Evolutionary conservation across 2,329 filamentous ascomycete genomes (phyloP).

Genomic region (Nemania abortiva): DNA sequence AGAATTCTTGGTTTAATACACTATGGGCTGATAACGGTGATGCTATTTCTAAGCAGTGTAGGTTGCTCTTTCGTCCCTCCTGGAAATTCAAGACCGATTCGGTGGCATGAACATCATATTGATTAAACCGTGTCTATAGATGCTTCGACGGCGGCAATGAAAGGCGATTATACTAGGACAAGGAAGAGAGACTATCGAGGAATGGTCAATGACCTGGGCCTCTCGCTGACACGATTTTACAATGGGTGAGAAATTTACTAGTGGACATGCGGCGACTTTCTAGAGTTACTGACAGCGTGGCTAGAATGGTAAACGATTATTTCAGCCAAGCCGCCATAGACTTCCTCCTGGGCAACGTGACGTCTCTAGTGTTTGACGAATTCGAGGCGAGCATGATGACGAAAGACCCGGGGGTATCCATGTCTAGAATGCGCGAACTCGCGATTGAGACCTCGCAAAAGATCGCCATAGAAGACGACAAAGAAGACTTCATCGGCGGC

Average conservation of each 20-base stretch:
- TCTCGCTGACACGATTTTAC: conserved; percentile 83
- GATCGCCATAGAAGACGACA: conserved; percentile 85
- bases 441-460: conserved; percentile 91
- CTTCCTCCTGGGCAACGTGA: conserved; percentile 90
- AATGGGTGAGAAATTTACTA: conserved; percentile 65
- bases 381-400: conserved; percentile 95
- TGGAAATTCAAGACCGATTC: background rate
- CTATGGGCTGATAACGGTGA: conserved; percentile 99
- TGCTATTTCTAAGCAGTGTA: conserved; percentile 88
- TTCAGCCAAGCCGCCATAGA: conserved; percentile 97
- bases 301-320: conserved; percentile 97
- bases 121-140: conserved; percentile 55
- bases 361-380: conserved; percentile 87
- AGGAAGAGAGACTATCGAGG: conserved; percentile 91
- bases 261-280: background rate
- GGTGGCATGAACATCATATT: background rate
- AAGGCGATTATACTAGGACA: conserved; percentile 95
- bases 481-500: conserved; percentile 86
- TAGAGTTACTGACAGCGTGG: conserved; percentile 24
- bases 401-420: conserved; percentile 89
- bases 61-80: conserved; percentile 23
- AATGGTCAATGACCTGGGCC: conserved; percentile 88
- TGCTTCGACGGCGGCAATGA: conserved; percentile 93
- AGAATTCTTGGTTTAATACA: conserved; percentile 93
- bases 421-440: conserved; percentile 84